Evolutionary conservation across 2,329 filamentous ascomycete species (phyloP).

Genomic region (Penicillium thymicola): DNA sequence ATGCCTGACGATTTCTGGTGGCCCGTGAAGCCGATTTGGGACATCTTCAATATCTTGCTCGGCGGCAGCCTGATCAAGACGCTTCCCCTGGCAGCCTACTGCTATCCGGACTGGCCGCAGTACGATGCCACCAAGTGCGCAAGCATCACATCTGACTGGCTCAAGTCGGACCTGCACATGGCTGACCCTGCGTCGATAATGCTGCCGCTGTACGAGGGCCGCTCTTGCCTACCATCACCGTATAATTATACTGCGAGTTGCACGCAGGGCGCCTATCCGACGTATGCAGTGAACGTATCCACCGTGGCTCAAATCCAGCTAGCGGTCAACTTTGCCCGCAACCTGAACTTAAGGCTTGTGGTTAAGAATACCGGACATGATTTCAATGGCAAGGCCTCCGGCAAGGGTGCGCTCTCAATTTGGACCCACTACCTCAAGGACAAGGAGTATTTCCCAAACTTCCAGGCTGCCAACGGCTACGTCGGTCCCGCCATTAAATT

Average conservation of each 20-base stretch:
- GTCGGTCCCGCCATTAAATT: conserved; percentile 51
- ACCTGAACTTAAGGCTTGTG: conserved; percentile 30
- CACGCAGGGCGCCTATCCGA: conserved; percentile 26
- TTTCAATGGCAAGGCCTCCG: conserved; percentile 53
- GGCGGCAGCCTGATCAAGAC: conserved; percentile 34
- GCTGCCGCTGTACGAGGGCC: conserved; percentile 21
- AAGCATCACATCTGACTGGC: conserved; percentile 30
- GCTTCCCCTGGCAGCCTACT: conserved; percentile 32
- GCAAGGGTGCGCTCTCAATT: conserved; percentile 46
- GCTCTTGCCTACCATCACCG: conserved; percentile 18
- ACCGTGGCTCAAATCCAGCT: conserved; percentile 31
- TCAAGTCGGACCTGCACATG: conserved; percentile 13
- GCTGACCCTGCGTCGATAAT: conserved; percentile 18
- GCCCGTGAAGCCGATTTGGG: conserved; percentile 19
- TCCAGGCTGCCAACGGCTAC: conserved; percentile 41
- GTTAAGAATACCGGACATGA: conserved; percentile 48
- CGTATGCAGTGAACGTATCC: conserved; percentile 34
- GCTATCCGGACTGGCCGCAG: conserved; percentile 34
- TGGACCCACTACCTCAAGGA: conserved; percentile 26
- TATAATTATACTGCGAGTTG: conserved; percentile 19
- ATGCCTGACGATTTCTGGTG: conserved; percentile 22
- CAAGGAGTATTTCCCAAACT: conserved; percentile 31
- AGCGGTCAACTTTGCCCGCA: conserved; percentile 22
- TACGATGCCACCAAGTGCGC: conserved; percentile 33
- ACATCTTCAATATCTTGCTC: conserved; percentile 38